Base-by-base conservation (phyloP, 2,329 filamentous ascomycete species). In the Ceratocystis lukuohia region DNA sequence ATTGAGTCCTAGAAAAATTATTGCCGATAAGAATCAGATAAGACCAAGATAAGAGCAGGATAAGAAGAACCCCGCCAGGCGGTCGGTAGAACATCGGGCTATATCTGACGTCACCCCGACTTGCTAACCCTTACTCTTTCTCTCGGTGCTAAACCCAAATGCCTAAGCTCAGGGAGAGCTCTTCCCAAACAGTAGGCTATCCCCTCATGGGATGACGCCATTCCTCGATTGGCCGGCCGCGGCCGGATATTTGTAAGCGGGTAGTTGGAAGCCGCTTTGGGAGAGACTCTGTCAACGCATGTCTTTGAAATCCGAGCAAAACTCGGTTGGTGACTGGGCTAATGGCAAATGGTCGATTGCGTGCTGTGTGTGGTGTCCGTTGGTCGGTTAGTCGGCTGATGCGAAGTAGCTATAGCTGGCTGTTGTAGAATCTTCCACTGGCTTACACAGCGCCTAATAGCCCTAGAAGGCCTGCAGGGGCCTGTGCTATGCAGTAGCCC, bases 1-100 rank as follows among this genome's bases (percentile, higher is more conserved):
- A 33, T 20, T 33, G n/a, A 17, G 61, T 30, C 30, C 61, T 22
- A 57, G 46, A 65, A 65, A 65, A 65, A 65, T 56, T 65, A 57
- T 65, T 57, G 25, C 50, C 37, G 63, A 57, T 65, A 57, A 57
- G 33, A n/a, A 57, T 25, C 30, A 33, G 56, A 59, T 59, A 59
- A 59, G 56, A 59, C 3, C 30, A 5, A 17, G 56, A 59, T 59
- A 59, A 59, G 56, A 33, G 2, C 2, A 22, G 3, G 22, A 57
- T 33, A 30, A 57, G 28, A n/a, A n/a, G 5, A 59, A 3, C 56
- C 56, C 56, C 56, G 56, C 56, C 3, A 37, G 17, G 1, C 2
- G 3, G 15, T 20, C 30, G 25, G 56, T 30, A 59, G 17, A 59
- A 2, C 28, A 1, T n/a, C 56, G 56, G 56, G 25, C 7, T 8